Conservation (phyloP, 202 grass and related monocot genomes). For the Setaria viridis region DNA sequence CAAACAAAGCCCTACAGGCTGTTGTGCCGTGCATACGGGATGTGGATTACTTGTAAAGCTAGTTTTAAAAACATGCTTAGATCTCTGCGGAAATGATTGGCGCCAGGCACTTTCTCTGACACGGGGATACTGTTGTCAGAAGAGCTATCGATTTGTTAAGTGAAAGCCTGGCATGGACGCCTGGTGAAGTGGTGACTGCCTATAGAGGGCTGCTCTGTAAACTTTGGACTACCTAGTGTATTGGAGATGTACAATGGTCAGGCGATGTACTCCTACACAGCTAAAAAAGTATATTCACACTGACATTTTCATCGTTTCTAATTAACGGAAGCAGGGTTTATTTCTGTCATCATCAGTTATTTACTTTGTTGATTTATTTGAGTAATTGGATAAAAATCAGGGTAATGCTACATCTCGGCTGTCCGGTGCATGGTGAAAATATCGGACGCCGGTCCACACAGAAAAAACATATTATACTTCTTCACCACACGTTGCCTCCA, state of each 20-base stretch:
- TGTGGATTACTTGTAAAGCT: background rate
- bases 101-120: constrained; percentile 31
- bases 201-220: background rate
- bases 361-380: too few relatives aligned
- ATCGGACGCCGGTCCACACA: too few relatives aligned
- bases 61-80: background rate
- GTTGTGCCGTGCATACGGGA: constrained; percentile 18
- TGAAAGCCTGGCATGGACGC: background rate
- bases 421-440: too few relatives aligned
- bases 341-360: too few relatives aligned
- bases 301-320: too few relatives aligned
- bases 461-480: too few relatives aligned
- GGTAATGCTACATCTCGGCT: too few relatives aligned
- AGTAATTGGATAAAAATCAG: too few relatives aligned
- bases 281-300: too few relatives aligned
- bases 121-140: constrained; percentile 42
- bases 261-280: background rate
- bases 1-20: constrained; percentile 41
- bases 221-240: background rate
- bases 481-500: too few relatives aligned
- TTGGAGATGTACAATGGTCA: background rate
- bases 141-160: background rate
- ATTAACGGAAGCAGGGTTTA: too few relatives aligned
- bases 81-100: constrained; percentile 49
- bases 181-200: background rate